phyloP scores from a whole-genome alignment of 116 monocot species.

The Trichopus zeylanicus region DNA sequence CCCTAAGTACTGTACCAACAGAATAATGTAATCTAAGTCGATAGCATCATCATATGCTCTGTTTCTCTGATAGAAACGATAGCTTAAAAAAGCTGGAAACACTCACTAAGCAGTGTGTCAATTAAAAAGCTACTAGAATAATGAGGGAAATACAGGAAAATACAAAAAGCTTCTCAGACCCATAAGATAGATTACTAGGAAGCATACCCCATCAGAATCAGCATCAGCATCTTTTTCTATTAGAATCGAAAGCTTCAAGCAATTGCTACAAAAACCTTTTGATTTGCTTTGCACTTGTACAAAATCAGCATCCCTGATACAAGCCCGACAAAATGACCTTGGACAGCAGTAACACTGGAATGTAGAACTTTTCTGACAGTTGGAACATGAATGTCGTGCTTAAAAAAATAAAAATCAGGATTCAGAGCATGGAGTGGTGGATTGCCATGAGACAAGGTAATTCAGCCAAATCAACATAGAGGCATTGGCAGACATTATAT shows the following conservation, averaged over 20 bases:
- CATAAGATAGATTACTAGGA: neutral
- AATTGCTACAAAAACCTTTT: constrained; percentile 69
- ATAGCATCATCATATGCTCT: too few species aligned
- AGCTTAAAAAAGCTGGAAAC: too few species aligned
- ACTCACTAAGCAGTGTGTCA: too few species aligned
- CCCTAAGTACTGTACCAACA: neutral
- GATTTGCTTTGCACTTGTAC: constrained; percentile 37
- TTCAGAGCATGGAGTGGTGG: neutral
- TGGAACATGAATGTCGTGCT: constrained; percentile 51
- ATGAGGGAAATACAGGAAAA: neutral
- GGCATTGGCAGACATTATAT: neutral
- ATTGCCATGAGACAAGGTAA: neutral
- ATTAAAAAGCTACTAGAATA: neutral
- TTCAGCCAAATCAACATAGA: neutral
- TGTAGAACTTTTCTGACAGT: constrained; percentile 44
- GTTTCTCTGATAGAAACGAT: too few species aligned
- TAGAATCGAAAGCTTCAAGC: constrained; percentile 51
- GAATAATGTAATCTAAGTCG: too few species aligned
- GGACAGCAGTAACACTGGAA: constrained; percentile 70
- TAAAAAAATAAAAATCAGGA: neutral
- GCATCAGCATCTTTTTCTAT: constrained; percentile 49
- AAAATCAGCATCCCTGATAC: constrained; percentile 41
- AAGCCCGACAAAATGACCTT: constrained; percentile 51
- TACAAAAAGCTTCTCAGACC: too few species aligned
- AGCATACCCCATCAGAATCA: constrained; percentile 68